These are phyloP conservation scores for Gossypium aridum DNA, from an alignment of 441 rosid genomes.

Conservation along the genomic window DNA sequence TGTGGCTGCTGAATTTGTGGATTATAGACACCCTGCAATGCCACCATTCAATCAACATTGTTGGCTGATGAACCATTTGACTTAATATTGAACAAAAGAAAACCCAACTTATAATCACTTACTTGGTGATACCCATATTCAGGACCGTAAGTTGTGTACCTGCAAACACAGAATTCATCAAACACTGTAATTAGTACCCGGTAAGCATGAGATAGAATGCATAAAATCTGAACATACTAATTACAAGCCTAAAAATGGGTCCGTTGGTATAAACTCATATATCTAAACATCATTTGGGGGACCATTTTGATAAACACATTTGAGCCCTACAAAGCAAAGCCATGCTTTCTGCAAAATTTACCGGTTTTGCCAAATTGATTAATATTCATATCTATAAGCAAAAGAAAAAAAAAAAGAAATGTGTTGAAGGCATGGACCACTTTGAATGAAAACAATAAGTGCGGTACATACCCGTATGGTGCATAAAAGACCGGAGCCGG, in stretches of 20 bases:
- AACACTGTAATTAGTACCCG: not conserved
- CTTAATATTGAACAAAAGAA: not conserved
- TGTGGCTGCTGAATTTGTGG: constrained; percentile 65
- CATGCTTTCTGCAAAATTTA: not conserved
- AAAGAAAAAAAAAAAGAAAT: not conserved
- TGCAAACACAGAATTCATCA: constrained; percentile 30
- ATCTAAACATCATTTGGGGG: not conserved
- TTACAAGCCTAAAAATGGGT: not conserved
- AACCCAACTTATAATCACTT: constrained; percentile 12
- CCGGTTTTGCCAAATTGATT: not conserved
- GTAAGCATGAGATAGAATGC: not conserved
- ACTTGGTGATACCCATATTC: constrained; percentile 83
- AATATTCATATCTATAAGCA: too few relatives aligned
- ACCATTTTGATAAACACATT: constrained; percentile 7
- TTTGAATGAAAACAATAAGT: not conserved
- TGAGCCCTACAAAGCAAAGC: not conserved
- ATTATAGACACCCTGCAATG: constrained; percentile 49
- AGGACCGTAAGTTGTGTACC: constrained; percentile 62
- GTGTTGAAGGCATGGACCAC: constrained; percentile 21
- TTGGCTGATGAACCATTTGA: not conserved
- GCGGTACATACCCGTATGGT: constrained; percentile 57
- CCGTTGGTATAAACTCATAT: not conserved
- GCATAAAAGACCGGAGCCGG: constrained; percentile 65
- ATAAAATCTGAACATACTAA: constrained; percentile 3
- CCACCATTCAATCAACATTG: not conserved